Evolutionary conservation across 2,329 filamentous ascomycete species (phyloP).

Genomic region (Didymella glomerata): DNA sequence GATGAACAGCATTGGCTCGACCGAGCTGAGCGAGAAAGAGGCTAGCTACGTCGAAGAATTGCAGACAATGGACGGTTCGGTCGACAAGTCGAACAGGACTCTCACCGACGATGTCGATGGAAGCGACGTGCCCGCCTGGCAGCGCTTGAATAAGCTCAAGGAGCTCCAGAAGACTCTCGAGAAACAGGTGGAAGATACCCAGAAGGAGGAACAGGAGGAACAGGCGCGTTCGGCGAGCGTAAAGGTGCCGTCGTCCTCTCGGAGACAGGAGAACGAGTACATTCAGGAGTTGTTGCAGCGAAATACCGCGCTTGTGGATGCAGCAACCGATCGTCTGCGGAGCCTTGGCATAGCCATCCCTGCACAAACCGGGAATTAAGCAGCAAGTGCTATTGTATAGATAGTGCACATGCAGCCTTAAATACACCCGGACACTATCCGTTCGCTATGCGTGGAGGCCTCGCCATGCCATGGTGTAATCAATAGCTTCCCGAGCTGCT

Average conservation of each 20-base stretch:
- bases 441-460: no score
- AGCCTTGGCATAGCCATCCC: slow-evolving; percentile 42
- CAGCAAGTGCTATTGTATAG: background rate
- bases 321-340: slow-evolving; percentile 41
- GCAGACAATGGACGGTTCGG: slow-evolving; percentile 51
- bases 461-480: no score
- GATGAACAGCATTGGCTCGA: slow-evolving; percentile 57
- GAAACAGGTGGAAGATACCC: slow-evolving; percentile 37
- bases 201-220: slow-evolving; percentile 28
- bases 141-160: slow-evolving; percentile 66
- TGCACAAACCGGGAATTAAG: slow-evolving; percentile 1
- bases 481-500: no score
- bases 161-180: slow-evolving; percentile 62
- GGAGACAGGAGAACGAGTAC: slow-evolving; percentile 47
- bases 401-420: no score
- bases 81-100: slow-evolving; percentile 43
- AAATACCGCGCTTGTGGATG: slow-evolving; percentile 46
- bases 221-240: slow-evolving; percentile 22
- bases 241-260: slow-evolving; percentile 46
- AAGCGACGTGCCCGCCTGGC: slow-evolving; percentile 53
- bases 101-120: slow-evolving; percentile 46
- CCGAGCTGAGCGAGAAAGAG: slow-evolving; percentile 70
- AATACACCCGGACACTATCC: no score
- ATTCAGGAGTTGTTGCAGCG: slow-evolving; percentile 46
- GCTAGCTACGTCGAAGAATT: slow-evolving; percentile 67